These are phyloP conservation scores for Salvia miltiorrhiza DNA, from an alignment of 257 asterid genomes.

Conservation along the genomic window DNA sequence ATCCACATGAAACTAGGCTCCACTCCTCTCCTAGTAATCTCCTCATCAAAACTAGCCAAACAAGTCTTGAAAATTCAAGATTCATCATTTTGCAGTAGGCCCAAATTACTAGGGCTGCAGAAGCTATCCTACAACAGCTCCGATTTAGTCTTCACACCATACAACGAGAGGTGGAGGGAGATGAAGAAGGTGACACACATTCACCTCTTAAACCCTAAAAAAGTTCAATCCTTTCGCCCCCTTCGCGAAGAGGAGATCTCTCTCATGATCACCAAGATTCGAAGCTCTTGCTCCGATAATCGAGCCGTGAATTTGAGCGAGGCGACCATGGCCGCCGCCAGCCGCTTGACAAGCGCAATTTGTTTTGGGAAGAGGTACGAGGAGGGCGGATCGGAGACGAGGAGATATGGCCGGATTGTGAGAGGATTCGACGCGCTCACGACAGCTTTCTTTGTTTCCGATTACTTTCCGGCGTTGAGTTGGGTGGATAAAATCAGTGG, in stretches of 20 bases:
- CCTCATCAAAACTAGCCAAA: neutral
- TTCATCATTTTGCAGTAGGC: conserved; percentile 2
- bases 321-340: too few species aligned
- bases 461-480: too few species aligned
- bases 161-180: neutral
- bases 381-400: too few species aligned
- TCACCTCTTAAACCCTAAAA: neutral
- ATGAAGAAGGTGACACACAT: neutral
- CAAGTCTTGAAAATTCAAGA: conserved; percentile 16
- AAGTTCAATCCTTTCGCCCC: neutral
- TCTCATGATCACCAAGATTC: neutral
- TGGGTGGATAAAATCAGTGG: too few species aligned
- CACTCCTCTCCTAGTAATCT: neutral
- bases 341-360: too few species aligned
- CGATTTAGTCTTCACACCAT: neutral
- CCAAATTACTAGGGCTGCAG: neutral
- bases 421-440: too few species aligned
- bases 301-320: neutral
- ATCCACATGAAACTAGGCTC: neutral
- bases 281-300: neutral
- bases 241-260: conserved; percentile 16
- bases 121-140: neutral
- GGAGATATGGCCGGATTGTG: too few species aligned
- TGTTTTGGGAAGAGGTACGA: too few species aligned
- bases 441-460: too few species aligned